phyloP scores from a whole-genome alignment of 805 yeast genomes.

The Wickerhamiella hasegawae region DNA sequence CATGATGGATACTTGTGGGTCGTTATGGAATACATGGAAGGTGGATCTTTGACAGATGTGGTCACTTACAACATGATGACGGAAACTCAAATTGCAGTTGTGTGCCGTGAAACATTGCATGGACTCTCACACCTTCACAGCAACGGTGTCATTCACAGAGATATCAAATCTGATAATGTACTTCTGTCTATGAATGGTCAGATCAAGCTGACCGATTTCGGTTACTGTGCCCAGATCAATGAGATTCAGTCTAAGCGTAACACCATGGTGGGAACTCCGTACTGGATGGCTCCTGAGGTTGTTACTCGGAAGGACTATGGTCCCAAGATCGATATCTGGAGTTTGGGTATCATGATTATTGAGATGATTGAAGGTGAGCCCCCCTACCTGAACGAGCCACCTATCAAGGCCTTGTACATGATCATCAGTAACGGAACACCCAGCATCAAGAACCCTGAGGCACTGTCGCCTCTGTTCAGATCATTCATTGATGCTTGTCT shows the following conservation, averaged over 20 bases:
- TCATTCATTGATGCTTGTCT: conserved; percentile 62
- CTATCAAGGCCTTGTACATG: conserved; percentile 79
- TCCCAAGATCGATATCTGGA: conserved; percentile 95
- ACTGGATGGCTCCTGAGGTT: conserved; percentile 99
- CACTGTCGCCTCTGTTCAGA: conserved; percentile 47
- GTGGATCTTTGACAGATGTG: conserved; percentile 91
- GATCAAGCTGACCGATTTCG: conserved; percentile 88
- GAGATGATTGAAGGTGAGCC: conserved; percentile 99
- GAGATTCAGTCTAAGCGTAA: conserved; percentile 76
- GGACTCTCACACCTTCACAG: conserved; percentile 82
- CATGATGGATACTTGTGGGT: conserved; percentile 66
- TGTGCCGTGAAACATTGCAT: conserved; percentile 74
- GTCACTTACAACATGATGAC: conserved; percentile 75
- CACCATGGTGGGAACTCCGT: conserved; percentile 98
- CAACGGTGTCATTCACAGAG: conserved; percentile 70
- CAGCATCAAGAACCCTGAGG: conserved; percentile 73
- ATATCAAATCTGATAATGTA: conserved; percentile 89
- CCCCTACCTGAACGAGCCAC: conserved; percentile 92
- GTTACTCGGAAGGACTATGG: conserved; percentile 91
- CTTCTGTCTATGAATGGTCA: conserved; percentile 70
- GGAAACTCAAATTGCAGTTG: conserved; percentile 90
- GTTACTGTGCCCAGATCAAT: conserved; percentile 88
- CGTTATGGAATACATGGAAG: conserved; percentile 98
- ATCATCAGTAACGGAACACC: conserved; percentile 98
- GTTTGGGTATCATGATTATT: conserved; percentile 92